A percentile compares a stretch with the other conserved stretches of the same genome.
Evolutionary conservation across 495 filamentous ascomycete genomes (phyloP).

Genomic region (Aspergillus coremiiformis): DNA sequence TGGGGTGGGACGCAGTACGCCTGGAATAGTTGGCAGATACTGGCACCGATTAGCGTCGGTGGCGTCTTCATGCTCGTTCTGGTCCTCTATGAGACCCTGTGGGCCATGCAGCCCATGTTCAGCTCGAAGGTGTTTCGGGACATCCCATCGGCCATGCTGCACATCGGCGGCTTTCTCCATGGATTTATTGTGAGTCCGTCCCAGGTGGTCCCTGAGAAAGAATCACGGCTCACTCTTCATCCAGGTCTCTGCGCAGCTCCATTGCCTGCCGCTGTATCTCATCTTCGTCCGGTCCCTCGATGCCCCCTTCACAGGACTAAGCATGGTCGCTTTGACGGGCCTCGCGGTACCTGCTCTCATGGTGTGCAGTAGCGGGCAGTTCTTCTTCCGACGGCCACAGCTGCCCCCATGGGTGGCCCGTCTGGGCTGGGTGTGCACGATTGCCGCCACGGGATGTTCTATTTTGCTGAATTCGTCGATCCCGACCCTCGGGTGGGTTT

Average conservation of each 20-base stretch:
- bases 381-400: conserved; percentile 20
- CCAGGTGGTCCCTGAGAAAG: neutral
- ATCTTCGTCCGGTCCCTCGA: conserved; percentile 49
- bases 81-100: conserved; percentile 42
- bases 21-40: conserved; percentile 37
- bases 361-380: conserved; percentile 31
- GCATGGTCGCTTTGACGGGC: conserved; percentile 41
- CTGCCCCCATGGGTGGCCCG: conserved; percentile 48
- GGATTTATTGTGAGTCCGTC: conserved; percentile 37
- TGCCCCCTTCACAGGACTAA: conserved; percentile 50
- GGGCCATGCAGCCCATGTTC: conserved; percentile 46
- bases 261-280: conserved; percentile 60
- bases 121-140: conserved; percentile 43
- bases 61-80: conserved; percentile 32
- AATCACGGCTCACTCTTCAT: conserved; percentile 1
- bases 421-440: conserved; percentile 46
- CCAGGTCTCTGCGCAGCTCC: conserved; percentile 43
- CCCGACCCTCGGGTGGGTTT: conserved; percentile 39
- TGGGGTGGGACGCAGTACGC: conserved; percentile 29
- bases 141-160: conserved; percentile 23
- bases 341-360: conserved; percentile 42
- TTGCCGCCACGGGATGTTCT: conserved; percentile 42
- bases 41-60: conserved; percentile 49
- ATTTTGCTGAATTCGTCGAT: conserved; percentile 43
- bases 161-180: conserved; percentile 49